A percentile compares a stretch with the other conserved stretches of the same genome.
Conservation (phyloP, 257 asterid genomes). For the Lycium ferocissimum region DNA sequence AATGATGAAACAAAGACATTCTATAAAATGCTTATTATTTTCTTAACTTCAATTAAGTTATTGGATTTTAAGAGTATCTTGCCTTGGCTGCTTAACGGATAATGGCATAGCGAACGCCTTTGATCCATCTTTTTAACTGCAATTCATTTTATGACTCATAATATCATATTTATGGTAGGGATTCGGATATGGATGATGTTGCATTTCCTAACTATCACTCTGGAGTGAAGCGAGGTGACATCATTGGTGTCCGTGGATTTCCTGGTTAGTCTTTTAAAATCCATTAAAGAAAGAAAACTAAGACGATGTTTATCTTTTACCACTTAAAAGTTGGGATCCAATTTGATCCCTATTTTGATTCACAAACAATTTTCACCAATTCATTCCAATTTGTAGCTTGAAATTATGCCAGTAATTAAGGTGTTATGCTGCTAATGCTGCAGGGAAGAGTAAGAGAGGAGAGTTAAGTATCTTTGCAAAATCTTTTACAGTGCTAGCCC, state of each 20-base stretch:
- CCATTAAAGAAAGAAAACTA: not conserved
- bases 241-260: conserved; percentile 18
- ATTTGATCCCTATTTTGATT: not conserved
- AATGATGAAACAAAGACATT: not conserved
- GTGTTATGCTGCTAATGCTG: not conserved
- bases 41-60: not conserved
- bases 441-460: conserved; percentile 27
- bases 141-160: not conserved
- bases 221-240: conserved; percentile 30
- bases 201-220: conserved; percentile 21
- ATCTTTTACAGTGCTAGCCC: not conserved
- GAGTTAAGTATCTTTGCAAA: conserved; percentile 27
- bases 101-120: not conserved
- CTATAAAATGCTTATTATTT: not conserved
- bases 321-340: not conserved
- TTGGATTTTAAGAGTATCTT: not conserved
- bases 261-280: conserved; percentile 28
- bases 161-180: conserved; percentile 2
- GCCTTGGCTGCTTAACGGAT: not conserved
- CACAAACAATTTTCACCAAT: not conserved
- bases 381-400: not conserved
- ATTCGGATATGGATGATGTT: conserved; percentile 1
- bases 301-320: not conserved
- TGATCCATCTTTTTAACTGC: not conserved
- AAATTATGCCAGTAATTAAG: not conserved